Evolutionary conservation across 225 moss, liverwort and hornwort species (phyloP).

Genomic region (Physcomitrium patens): DNA sequence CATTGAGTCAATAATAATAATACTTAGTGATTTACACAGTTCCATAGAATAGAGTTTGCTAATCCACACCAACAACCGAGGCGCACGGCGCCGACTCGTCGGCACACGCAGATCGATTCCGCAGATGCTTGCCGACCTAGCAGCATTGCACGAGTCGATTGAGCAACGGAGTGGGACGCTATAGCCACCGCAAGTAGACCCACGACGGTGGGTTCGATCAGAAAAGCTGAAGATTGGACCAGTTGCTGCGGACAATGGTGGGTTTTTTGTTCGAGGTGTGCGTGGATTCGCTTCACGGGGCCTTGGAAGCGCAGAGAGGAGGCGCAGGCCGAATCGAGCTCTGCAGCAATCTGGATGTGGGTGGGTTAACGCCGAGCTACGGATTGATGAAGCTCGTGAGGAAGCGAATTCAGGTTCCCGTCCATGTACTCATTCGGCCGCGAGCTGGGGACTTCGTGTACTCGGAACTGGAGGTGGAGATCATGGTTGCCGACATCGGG

Average conservation of each 20-base stretch:
- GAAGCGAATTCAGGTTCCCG: slow-evolving; percentile 26
- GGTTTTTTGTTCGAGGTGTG: slow-evolving; percentile 47
- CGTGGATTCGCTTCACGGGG: slow-evolving; percentile 54
- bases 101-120: too few species aligned
- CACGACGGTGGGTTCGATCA: too few species aligned
- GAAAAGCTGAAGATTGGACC: neutral
- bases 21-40: too few species aligned
- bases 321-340: slow-evolving; percentile 49
- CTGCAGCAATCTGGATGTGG: slow-evolving; percentile 29
- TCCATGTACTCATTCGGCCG: slow-evolving; percentile 51
- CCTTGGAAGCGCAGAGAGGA: slow-evolving; percentile 47
- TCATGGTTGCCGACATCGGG: slow-evolving; percentile 47
- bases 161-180: too few species aligned
- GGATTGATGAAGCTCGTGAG: slow-evolving; percentile 52
- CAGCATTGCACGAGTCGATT: too few species aligned
- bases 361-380: slow-evolving; percentile 50
- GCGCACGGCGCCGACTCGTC: too few species aligned
- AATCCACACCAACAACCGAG: too few species aligned
- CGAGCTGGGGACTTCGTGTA: slow-evolving; percentile 47
- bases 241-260: neutral
- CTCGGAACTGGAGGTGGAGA: slow-evolving; percentile 36
- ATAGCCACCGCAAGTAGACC: too few species aligned
- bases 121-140: too few species aligned
- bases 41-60: too few species aligned
- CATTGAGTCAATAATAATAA: too few species aligned